Evolutionary conservation across 768 basidiomycete species (phyloP).

Genomic region (Albatrellus ellisii): DNA sequence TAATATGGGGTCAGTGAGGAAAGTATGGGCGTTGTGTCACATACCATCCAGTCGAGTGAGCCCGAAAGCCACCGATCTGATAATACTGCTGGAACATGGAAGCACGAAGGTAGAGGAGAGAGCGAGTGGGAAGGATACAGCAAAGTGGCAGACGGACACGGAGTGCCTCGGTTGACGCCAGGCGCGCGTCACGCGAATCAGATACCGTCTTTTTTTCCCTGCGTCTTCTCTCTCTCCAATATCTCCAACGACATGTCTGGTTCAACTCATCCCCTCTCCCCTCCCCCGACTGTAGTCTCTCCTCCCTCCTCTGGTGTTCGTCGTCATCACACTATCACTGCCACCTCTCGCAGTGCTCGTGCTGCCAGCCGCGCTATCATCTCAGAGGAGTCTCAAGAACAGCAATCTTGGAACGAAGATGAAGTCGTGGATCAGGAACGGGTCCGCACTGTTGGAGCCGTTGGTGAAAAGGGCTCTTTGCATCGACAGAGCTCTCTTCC

Average conservation of each 20-base stretch:
- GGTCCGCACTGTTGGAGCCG: constrained; percentile 7
- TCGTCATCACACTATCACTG: constrained; percentile 14
- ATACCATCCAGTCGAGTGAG: constrained; percentile 7
- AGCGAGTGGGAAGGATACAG: constrained; percentile 1
- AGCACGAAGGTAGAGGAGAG: not conserved
- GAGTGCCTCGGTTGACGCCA: not conserved
- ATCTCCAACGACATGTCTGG: constrained; percentile 7
- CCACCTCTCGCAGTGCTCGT: constrained; percentile 10
- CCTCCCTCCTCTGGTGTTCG: constrained; percentile 8
- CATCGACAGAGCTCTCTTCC: constrained; percentile 14
- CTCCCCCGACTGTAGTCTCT: constrained; percentile 4
- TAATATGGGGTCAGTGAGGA: not conserved
- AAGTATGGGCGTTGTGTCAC: constrained; percentile 1
- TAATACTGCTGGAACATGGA: constrained; percentile 6
- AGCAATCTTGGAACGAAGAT: constrained; percentile 11
- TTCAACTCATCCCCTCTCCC: constrained; percentile 10
- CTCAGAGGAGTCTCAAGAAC: constrained; percentile 13
- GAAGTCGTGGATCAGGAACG: constrained; percentile 10
- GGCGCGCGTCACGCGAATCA: not conserved
- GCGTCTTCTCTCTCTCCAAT: not conserved
- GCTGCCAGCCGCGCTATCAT: constrained; percentile 8
- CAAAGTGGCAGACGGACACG: not conserved
- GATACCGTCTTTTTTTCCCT: not conserved
- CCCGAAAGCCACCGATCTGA: constrained; percentile 13
- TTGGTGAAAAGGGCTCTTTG: constrained; percentile 13